These are phyloP conservation scores for Brassica balearica DNA, from an alignment of 441 rosid species.

Conservation along the genomic window DNA sequence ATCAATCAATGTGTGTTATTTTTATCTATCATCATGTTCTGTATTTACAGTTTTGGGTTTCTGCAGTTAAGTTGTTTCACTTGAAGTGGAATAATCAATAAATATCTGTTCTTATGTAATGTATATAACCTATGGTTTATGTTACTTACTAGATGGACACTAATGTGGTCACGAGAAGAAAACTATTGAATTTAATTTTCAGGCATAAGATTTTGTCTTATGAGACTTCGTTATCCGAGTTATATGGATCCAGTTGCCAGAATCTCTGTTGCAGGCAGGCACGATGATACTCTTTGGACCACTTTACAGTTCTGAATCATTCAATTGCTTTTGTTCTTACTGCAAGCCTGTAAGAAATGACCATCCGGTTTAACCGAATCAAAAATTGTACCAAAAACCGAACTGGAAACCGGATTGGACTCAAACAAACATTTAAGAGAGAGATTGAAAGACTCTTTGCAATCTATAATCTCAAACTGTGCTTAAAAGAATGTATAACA, in stretches of 20 bases:
- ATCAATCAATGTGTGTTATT: background rate
- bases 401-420: background rate
- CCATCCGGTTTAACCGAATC: background rate
- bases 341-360: constrained; percentile 3
- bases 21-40: constrained; percentile 16
- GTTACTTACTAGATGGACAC: background rate
- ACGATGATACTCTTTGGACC: constrained; percentile 45
- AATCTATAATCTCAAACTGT: constrained; percentile 16
- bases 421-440: background rate
- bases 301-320: constrained; percentile 39
- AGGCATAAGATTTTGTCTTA: constrained; percentile 42
- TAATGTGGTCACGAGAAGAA: constrained; percentile 40
- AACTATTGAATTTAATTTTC: constrained; percentile 23
- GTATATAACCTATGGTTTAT: background rate
- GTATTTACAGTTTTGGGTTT: constrained; percentile 41
- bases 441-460: constrained; percentile 10
- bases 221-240: constrained; percentile 48
- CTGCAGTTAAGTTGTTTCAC: constrained; percentile 37
- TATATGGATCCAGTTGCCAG: constrained; percentile 45
- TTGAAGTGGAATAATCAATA: constrained; percentile 11
- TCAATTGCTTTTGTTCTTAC: constrained; percentile 31
- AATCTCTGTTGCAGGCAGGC: constrained; percentile 47
- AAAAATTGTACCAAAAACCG: background rate
- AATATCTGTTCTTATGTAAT: background rate
- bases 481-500: constrained; percentile 37